Evolutionary conservation across 2,329 filamentous ascomycete species (phyloP).

Genomic region (Aureobasidium sp.): DNA sequence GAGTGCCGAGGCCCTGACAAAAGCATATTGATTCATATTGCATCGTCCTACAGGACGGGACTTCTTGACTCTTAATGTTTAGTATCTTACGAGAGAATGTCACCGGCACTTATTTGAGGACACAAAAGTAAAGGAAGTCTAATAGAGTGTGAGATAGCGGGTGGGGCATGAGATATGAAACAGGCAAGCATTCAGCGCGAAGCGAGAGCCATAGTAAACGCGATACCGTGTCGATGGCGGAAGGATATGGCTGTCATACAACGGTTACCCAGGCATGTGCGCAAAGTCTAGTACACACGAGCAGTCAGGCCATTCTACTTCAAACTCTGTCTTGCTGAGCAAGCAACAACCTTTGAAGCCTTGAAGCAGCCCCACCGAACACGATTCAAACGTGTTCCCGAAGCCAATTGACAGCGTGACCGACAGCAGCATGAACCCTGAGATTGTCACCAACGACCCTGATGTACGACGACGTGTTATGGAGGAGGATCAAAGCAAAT

Average conservation of each 20-base stretch:
- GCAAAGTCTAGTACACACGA: not conserved
- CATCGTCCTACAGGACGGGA: not conserved
- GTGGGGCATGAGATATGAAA: constrained; percentile 13
- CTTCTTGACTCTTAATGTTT: not conserved
- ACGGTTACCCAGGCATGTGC: not conserved
- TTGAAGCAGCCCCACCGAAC: not conserved
- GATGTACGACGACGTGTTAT: not conserved
- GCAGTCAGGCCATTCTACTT: not conserved
- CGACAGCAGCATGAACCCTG: constrained; percentile 1
- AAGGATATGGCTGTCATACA: not conserved
- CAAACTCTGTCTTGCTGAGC: constrained; percentile 1
- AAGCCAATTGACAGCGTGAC: not conserved
- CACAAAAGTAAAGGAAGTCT: constrained; percentile 1
- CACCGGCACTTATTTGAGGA: not conserved
- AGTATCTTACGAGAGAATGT: not conserved
- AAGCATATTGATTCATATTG: not conserved
- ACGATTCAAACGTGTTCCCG: not conserved
- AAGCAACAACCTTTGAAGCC: not conserved
- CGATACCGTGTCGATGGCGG: not conserved
- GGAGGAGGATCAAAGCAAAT: not conserved
- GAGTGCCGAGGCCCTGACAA: not conserved
- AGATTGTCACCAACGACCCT: constrained; percentile 5
- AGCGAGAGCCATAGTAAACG: constrained; percentile 9
- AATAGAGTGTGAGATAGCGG: constrained; percentile 10
- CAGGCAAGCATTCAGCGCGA: constrained; percentile 1